phyloP scores from a whole-genome alignment of 78 protist species.

The Speleostelium caveatum region DNA sequence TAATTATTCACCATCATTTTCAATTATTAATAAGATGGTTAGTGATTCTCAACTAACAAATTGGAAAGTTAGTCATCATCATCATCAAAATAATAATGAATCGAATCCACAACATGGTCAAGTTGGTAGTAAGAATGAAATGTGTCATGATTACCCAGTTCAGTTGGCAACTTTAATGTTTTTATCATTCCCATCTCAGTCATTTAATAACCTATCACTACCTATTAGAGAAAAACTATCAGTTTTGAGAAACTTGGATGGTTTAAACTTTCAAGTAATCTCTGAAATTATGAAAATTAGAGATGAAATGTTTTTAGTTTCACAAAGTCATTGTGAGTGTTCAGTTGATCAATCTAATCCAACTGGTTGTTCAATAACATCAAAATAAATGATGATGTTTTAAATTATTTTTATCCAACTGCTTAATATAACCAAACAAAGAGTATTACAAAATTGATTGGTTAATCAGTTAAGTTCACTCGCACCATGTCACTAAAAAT shows the following conservation, averaged over 20 bases:
- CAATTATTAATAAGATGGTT: slow-evolving; percentile 1
- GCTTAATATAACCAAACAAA: too few relatives aligned
- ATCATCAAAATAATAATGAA: slow-evolving; percentile 12
- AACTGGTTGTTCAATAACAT: slow-evolving; percentile 1
- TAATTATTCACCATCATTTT: background rate
- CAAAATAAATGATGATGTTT: too few relatives aligned
- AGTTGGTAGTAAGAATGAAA: slow-evolving; percentile 2
- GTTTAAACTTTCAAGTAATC: slow-evolving; percentile 23
- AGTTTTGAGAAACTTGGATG: slow-evolving; percentile 21
- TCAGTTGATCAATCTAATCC: slow-evolving; percentile 3
- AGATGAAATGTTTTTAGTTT: slow-evolving; percentile 62
- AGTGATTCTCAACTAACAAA: background rate
- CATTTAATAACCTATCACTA: background rate
- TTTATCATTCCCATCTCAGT: slow-evolving; percentile 43
- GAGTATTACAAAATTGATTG: too few relatives aligned
- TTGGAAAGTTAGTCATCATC: slow-evolving; percentile 63
- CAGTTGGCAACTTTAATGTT: slow-evolving; percentile 56
- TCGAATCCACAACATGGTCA: slow-evolving; percentile 61
- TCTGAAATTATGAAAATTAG: slow-evolving; percentile 36
- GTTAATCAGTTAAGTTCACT: too few relatives aligned
- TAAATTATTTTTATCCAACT: too few relatives aligned
- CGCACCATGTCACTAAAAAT: too few relatives aligned
- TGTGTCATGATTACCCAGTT: slow-evolving; percentile 57
- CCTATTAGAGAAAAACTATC: slow-evolving; percentile 21
- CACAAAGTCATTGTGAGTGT: slow-evolving; percentile 28